phyloP scores from a whole-genome alignment of 1,139 yeast genomes.

The Chernovozyma aurita region DNA sequence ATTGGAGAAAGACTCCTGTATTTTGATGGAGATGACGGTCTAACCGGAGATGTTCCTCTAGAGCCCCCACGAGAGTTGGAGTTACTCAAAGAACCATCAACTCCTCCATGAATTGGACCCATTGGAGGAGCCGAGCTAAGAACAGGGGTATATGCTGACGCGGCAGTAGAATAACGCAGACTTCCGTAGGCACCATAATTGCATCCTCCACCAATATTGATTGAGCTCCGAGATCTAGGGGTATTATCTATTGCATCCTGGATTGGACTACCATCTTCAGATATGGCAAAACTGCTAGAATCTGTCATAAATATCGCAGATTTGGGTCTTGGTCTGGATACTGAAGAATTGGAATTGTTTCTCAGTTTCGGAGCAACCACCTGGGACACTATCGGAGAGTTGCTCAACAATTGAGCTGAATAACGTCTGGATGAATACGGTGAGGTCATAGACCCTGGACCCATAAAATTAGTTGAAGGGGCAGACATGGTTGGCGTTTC shows the following conservation, averaged over 20 bases:
- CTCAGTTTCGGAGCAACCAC: neutral
- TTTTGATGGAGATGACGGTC: slow-evolving; percentile 22
- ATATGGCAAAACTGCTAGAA: slow-evolving; percentile 21
- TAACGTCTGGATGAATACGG: slow-evolving; percentile 2
- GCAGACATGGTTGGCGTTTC: slow-evolving; percentile 8
- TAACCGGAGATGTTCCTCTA: slow-evolving; percentile 4
- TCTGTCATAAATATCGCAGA: slow-evolving; percentile 35
- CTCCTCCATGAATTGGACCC: slow-evolving; percentile 7
- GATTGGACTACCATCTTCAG: slow-evolving; percentile 26
- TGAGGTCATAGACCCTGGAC: neutral
- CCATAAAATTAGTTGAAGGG: neutral
- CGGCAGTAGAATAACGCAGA: neutral
- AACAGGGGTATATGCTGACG: slow-evolving; percentile 7
- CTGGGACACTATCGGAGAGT: neutral
- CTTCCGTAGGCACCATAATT: too few relatives aligned
- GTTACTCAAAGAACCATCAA: neutral
- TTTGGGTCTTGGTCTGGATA: slow-evolving; percentile 22
- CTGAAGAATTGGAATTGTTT: neutral
- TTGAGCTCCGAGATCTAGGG: slow-evolving; percentile 20
- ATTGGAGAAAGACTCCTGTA: slow-evolving; percentile 12
- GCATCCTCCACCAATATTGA: slow-evolving; percentile 10
- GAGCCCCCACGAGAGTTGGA: neutral
- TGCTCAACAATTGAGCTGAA: slow-evolving; percentile 3
- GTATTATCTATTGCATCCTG: slow-evolving; percentile 18
- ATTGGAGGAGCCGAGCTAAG: slow-evolving; percentile 10